Evolutionary conservation across 148 eudicot species (phyloP).

Genomic region (Chenopodium formosanum): DNA sequence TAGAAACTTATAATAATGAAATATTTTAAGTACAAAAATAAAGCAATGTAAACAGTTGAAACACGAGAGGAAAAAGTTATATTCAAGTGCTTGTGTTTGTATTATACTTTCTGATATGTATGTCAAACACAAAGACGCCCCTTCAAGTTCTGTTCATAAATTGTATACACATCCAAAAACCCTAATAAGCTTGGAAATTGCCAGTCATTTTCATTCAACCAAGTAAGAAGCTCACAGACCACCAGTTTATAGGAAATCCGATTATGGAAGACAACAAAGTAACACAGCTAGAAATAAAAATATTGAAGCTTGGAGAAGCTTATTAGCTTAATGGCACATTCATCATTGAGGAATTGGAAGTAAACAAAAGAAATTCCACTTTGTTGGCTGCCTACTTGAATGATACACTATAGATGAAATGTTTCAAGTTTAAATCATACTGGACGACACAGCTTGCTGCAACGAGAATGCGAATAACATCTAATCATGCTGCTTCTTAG

Average conservation of each 20-base stretch:
- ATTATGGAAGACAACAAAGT: not conserved
- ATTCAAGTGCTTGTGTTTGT: not conserved
- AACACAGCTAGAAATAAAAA: not conserved
- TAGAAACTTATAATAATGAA: no score
- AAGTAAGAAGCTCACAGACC: not conserved
- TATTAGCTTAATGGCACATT: not conserved
- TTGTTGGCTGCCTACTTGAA: not conserved
- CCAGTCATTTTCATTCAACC: not conserved
- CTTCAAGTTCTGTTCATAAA: not conserved
- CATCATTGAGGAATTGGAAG: not conserved
- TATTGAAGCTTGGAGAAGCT: not conserved
- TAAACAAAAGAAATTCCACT: no score
- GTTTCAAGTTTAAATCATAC: not conserved
- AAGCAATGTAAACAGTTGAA: no score
- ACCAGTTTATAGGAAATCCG: not conserved
- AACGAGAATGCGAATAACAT: not conserved
- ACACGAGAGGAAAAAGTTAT: no score
- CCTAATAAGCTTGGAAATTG: not conserved
- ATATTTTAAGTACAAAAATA: no score
- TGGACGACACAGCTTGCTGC: not conserved
- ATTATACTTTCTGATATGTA: not conserved
- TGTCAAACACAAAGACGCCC: not conserved
- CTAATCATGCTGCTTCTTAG: constrained; percentile 40
- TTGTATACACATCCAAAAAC: not conserved
- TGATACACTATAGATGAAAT: not conserved